Percentiles rank a stretch among this genome's conserved stretches.
Conservation (phyloP, 305 asterid species). For the Solanum hybrid region DNA sequence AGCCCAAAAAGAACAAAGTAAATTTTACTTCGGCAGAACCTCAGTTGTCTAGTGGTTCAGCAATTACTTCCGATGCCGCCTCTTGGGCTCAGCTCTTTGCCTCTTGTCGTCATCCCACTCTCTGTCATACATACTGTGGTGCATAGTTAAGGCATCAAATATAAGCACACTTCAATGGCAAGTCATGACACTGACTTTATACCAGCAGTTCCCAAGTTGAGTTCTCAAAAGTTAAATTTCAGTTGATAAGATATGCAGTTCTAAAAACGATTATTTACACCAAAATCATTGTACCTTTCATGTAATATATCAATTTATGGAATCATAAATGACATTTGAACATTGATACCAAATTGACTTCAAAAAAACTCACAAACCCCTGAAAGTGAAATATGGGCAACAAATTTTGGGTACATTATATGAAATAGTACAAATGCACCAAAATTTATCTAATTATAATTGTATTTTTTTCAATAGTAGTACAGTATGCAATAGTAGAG, state of each 20-base stretch:
- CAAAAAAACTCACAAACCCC: not conserved
- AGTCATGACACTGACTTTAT: not conserved
- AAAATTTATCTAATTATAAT: not conserved
- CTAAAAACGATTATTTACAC: not conserved
- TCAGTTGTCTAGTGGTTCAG: not conserved
- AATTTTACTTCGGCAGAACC: not conserved
- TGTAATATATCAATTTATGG: not conserved
- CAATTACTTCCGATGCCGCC: conserved; percentile 77
- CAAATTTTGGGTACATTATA: not conserved
- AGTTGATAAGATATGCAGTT: not conserved
- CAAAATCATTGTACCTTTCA: not conserved
- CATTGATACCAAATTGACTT: not conserved
- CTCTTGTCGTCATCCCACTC: conserved; percentile 99
- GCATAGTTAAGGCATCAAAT: conserved; percentile 36
- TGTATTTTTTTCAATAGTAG: not conserved
- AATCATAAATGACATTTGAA: not conserved
- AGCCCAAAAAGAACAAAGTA: not conserved
- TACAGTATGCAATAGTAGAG: not conserved
- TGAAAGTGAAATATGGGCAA: not conserved
- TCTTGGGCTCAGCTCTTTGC: conserved; percentile 84
- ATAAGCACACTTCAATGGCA: not conserved
- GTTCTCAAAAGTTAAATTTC: not conserved
- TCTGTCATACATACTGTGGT: conserved; percentile 59
- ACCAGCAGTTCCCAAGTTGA: not conserved
- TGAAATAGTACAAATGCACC: not conserved